Conservation (phyloP, 2,329 filamentous ascomycete genomes). For the Colletotrichum coccodes region DNA sequence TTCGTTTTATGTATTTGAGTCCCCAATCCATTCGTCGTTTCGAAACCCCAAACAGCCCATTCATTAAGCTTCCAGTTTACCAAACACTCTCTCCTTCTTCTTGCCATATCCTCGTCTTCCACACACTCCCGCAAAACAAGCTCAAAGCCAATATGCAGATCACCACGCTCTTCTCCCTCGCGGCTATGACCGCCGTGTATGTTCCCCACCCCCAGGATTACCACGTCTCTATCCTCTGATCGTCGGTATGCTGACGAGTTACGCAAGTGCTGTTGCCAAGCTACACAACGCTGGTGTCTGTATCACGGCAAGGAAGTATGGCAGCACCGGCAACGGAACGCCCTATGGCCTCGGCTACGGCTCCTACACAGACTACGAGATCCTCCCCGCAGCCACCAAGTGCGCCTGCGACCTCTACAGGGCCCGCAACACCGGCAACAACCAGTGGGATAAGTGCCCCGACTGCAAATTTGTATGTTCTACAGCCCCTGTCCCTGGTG, state of each 20-base stretch:
- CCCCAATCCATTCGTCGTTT: neutral
- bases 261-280: slow-evolving; percentile 3
- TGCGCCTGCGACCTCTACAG: slow-evolving; percentile 34
- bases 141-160: neutral
- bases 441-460: slow-evolving; percentile 34
- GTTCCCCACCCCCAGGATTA: neutral
- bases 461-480: slow-evolving; percentile 28
- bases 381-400: slow-evolving; percentile 20
- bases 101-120: no score
- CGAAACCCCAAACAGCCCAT: neutral
- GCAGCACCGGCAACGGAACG: slow-evolving; percentile 23
- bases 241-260: neutral
- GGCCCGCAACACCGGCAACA: slow-evolving; percentile 32
- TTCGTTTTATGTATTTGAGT: neutral
- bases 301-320: neutral
- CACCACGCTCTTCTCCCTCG: neutral
- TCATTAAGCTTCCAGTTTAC: no score
- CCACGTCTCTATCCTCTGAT: no score
- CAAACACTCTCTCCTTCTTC: no score
- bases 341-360: slow-evolving; percentile 19
- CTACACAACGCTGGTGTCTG: slow-evolving; percentile 25
- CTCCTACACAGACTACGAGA: slow-evolving; percentile 26
- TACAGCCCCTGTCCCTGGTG: rapidly evolving
- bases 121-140: neutral
- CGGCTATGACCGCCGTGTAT: neutral